Evolutionary conservation across 179 eudicot species (phyloP), one percentile per base, ranked within the genome.

Genomic region (Sideroxylon spinosum): DNA sequence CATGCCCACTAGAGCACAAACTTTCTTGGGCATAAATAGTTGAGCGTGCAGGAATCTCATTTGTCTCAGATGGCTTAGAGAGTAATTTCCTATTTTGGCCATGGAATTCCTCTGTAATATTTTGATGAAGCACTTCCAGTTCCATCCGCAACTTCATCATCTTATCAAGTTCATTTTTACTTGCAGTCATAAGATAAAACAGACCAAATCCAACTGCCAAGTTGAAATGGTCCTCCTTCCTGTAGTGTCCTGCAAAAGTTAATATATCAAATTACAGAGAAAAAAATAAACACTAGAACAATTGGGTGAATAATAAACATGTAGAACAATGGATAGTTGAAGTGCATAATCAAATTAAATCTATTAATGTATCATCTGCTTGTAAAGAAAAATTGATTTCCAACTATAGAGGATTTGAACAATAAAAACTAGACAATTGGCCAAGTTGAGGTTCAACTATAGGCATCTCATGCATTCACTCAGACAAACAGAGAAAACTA

Each of bases 161-260:
- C 75, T 86, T 84, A 62, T 83, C 84, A n/a, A 90, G 90, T 75
- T 91, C 92, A 75, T 83, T 87, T 86, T 87, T 89, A 81, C 86
- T 87, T 32, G 82, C 82, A 23, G 86, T 84, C 25, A 92, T 60
- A 13, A 90, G 89, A 62, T 87, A 86, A 76, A 90, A 68, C 63
- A 92, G 78, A 63, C 94, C 92, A 59, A 89, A 81, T 12, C 94
- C 97, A 25, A 87, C 84, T 66, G 89, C 91, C 78, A 92, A 14
- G 74, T 89, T 92, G 87, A 89, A 84, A 25, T 80, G 79, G 48
- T 81, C 79, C 77, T 86, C 90, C 77, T 86, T 90, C 19, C 71
- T 77, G 66, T 73, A 71, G 60, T 68, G 50, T 71, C 84, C 92
- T 88, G 85, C 23, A 71, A 23, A 71, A 48, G 46, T 49, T 29